These are phyloP conservation scores for Solanum paucissectum DNA, from an alignment of 257 asterid species.

Conservation along the genomic window DNA sequence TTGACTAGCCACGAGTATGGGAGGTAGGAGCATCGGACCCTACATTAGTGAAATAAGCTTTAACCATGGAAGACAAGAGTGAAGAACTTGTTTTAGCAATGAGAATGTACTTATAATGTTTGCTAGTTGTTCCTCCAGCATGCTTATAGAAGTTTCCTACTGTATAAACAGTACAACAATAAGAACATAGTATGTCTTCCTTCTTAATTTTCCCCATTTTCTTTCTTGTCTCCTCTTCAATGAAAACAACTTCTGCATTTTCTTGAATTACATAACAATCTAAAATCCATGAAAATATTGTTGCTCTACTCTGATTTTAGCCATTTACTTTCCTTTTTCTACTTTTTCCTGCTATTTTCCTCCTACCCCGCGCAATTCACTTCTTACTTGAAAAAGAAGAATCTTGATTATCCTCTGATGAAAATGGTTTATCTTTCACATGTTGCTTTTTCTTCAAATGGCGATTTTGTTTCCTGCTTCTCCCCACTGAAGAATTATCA, in stretches of 20 bases:
- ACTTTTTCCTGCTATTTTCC: no score
- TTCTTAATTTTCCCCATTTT: conserved; percentile 24
- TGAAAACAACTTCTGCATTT: conserved; percentile 4
- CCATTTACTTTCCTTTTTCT: no score
- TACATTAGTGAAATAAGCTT: conserved; percentile 7
- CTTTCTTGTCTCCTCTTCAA: not conserved
- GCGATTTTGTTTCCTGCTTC: no score
- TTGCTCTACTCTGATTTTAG: not conserved
- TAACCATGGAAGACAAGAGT: conserved; percentile 15
- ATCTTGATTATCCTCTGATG: no score
- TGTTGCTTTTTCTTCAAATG: no score
- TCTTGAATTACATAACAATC: conserved; percentile 20
- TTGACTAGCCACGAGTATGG: no score
- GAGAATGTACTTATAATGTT: conserved; percentile 21
- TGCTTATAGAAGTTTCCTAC: conserved; percentile 20
- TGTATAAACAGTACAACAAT: conserved; percentile 15
- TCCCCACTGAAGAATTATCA: no score
- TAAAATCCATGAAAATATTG: conserved; percentile 37
- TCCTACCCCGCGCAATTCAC: no score
- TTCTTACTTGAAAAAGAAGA: no score
- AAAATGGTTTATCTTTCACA: no score
- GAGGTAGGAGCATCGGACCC: no score
- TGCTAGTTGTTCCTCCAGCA: conserved; percentile 2
- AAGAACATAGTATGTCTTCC: conserved; percentile 29
- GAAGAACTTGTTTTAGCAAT: not conserved